Evolutionary conservation across 495 filamentous ascomycete species (phyloP).

Genomic region (Neurospora sp.): DNA sequence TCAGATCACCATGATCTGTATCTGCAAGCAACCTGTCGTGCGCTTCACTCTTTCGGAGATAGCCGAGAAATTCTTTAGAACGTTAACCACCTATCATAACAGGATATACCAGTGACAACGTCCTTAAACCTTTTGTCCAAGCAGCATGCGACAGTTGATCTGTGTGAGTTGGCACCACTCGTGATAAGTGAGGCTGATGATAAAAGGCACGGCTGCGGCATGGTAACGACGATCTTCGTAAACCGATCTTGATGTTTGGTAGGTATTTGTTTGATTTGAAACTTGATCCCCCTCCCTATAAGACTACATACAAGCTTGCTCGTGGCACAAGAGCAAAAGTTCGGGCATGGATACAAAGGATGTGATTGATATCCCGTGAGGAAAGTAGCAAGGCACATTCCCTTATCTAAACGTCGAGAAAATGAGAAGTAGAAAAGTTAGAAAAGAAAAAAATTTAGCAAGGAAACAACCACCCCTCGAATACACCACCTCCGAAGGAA

Average conservation of each 20-base stretch:
- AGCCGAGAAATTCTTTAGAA: not conserved
- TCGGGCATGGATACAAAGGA: not conserved
- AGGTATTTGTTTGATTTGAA: no score
- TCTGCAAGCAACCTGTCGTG: not conserved
- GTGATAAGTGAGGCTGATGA: not conserved
- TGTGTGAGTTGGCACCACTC: not conserved
- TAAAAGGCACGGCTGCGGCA: not conserved
- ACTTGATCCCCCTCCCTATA: no score
- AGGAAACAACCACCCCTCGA: not conserved
- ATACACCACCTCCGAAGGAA: not conserved
- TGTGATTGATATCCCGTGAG: not conserved
- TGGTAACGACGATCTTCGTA: not conserved
- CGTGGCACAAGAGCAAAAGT: not conserved
- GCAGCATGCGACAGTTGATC: not conserved
- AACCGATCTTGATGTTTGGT: no score
- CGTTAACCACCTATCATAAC: not conserved
- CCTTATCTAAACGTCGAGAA: not conserved
- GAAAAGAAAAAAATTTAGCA: accelerated
- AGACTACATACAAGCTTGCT: no score
- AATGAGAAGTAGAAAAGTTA: not conserved
- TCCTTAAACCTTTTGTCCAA: not conserved
- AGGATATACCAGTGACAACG: not conserved
- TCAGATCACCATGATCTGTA: not conserved
- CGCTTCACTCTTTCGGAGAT: not conserved
- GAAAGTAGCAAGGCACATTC: not conserved